phyloP scores from a whole-genome alignment of 2,329 filamentous ascomycete genomes.

The Trichoderma afroharzianum region DNA sequence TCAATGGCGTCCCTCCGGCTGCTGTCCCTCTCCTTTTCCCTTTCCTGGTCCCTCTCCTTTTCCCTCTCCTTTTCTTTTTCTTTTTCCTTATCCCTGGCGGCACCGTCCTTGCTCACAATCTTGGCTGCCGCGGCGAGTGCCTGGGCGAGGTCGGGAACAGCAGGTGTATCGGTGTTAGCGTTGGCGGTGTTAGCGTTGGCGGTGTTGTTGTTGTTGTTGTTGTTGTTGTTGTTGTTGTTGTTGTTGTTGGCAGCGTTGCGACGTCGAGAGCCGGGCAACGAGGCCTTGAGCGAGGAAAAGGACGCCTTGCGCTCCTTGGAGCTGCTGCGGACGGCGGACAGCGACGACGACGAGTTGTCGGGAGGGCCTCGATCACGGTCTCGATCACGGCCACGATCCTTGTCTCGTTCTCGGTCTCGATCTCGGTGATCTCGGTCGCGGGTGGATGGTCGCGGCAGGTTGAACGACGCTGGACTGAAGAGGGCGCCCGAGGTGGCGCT shows the following conservation, averaged over 20 bases:
- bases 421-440: constrained; percentile 31
- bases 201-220: too few species aligned
- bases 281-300: constrained; percentile 49
- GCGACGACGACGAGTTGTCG: not conserved
- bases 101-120: constrained; percentile 27
- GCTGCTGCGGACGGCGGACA: constrained; percentile 26
- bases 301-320: constrained; percentile 50
- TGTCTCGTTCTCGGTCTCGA: not conserved
- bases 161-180: constrained; percentile 46
- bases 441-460: constrained; percentile 31
- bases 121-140: constrained; percentile 49
- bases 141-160: constrained; percentile 52
- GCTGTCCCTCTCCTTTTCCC: not conserved
- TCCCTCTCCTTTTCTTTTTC: constrained; percentile 5
- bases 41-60: constrained; percentile 6
- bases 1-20: constrained; percentile 29
- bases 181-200: constrained; percentile 33
- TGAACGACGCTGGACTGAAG: constrained; percentile 30
- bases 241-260: constrained; percentile 37
- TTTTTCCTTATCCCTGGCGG: not conserved
- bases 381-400: not conserved
- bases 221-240: too few species aligned
- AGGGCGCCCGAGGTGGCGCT: constrained; percentile 32
- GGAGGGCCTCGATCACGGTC: constrained; percentile 29
- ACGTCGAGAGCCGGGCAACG: constrained; percentile 46